Evolutionary conservation across 805 yeast genomes (phyloP), one percentile per base, ranked within the genome.

Genomic region (Monosporozyma aerobia): DNA sequence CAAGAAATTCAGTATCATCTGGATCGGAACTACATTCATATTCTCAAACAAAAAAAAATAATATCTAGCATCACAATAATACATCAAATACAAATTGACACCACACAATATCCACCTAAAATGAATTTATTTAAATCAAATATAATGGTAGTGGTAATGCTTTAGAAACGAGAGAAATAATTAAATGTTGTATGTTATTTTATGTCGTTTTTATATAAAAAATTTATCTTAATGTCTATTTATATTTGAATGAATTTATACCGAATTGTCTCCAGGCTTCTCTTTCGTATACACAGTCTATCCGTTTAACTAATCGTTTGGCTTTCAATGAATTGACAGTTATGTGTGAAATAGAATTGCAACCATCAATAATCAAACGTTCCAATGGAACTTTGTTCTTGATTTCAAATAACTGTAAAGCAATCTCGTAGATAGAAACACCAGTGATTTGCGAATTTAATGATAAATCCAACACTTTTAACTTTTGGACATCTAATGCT

Each of bases 371-470:
- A 19, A 51, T 51, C 14, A 67, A 53, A 25, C 53, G 44, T 1
- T 61, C 57, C 14, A 68, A 52, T 6, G 67, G 59, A 10, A 43
- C 47, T 10, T 40, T 40, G 3, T 55, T 53, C 37, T 57, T 55
- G 3, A 25, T 8, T 11, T 55, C 56, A 40, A 53, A 56, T 3
- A 66, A 51, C 9, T 54, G 53, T 25, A 52, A 54, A 4, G 64
- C 19, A 9, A 68, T 54, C n/a, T 66, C 65, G 50, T 61, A 68
- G 2, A 68, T 44, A 1, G 69, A 57, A 9, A 59, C 67, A 13
- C 71, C 71, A 1, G 66, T 59, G 19, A 68, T 55, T 9, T 60
- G 54, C n/a, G 62, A 60, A 53, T 65, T 68, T 25, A 65, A 53
- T 10, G 71, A 65, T 6, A 68, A 37, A 48, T 68, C 71, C 29